phyloP scores from a whole-genome alignment of 192 early-diverging fungal genomes.

The Coemansia sp. region DNA sequence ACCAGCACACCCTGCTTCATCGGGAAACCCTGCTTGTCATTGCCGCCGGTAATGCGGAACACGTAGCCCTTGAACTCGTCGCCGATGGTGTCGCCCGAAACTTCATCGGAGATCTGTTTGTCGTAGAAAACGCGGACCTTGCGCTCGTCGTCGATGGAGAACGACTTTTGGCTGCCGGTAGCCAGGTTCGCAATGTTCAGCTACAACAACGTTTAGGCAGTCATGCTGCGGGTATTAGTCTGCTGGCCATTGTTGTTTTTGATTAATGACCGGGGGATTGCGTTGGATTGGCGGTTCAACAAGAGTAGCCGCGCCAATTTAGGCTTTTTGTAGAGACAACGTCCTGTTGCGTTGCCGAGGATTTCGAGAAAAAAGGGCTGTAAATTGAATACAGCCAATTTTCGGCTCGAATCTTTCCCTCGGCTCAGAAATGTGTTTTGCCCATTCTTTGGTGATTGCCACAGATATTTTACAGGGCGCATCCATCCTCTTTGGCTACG shows the following conservation, averaged over 20 bases:
- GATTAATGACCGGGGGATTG: no score
- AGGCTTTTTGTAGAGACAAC: no score
- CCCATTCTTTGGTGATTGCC: no score
- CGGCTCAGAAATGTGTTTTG: no score
- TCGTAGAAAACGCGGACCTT: conserved; percentile 94
- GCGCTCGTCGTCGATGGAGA: conserved; percentile 97
- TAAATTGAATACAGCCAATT: no score
- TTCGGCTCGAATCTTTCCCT: no score
- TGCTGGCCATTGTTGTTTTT: no score
- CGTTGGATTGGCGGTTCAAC: neutral
- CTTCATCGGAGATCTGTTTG: conserved; percentile 96
- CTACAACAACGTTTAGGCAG: no score
- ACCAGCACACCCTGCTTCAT: conserved; percentile 99
- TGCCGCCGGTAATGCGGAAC: conserved; percentile 98
- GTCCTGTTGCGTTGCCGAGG: no score
- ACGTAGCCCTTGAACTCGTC: conserved; percentile 99
- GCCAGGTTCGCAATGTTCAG: conserved; percentile 99
- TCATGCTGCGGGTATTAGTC: no score
- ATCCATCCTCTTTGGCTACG: neutral
- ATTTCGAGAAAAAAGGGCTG: no score
- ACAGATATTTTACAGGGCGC: neutral
- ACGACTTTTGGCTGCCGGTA: conserved; percentile 96
- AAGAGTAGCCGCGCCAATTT: no score
- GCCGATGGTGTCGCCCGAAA: conserved; percentile 91
- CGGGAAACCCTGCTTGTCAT: conserved; percentile 99